Evolutionary conservation across 129 eudicot genomes (phyloP), one percentile per base, ranked within the genome.

Genomic region (Calendula officinalis): DNA sequence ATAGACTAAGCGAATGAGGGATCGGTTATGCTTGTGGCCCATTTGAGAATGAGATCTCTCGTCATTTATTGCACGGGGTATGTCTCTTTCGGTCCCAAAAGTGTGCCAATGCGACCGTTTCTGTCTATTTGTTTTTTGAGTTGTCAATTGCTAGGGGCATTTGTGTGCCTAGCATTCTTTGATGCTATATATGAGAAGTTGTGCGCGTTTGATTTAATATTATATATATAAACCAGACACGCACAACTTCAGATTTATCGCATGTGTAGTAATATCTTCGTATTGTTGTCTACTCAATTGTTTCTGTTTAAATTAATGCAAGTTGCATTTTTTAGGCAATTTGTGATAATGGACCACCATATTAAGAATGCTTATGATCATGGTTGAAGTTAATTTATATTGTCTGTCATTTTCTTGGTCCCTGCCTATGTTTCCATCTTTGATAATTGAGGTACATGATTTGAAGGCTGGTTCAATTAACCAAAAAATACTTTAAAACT

Each of bases 41-140:
- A 53, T 39, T n/a, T 0, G 39, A 68, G 60, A 69, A 64, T 42
- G 60, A 69, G 64, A 68, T 55, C 65, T 67, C 60, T 76, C 66
- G 48, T 55, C 54, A 73, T 66, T 68, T 55, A 64, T 64, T 43
- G 40, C 70, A 74, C 38, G n/a, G n/a, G 30, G 38, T 44, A 60
- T 12, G 71, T 80, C 80, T 65, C 56, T 63, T 69, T 62, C 63
- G 62, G 75, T 80, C 75, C 66, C 68, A 34, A 76, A 64, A 51
- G 63, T 39, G 54, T 51, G 76, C 72, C 74, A 45, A 57, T 60
- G 36, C 33, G 47, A 37, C 59, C 64, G 56, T 73, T 22, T 53
- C 39, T 57, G 55, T 56, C 60, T 47, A 46, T 56, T 56, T 56
- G 61, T 38, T 66, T 66, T 73, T 73, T 40, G 73, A 73, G 34